Base-by-base conservation (phyloP, 2,329 filamentous ascomycete genomes). In the Fusarium austroafricanum region DNA sequence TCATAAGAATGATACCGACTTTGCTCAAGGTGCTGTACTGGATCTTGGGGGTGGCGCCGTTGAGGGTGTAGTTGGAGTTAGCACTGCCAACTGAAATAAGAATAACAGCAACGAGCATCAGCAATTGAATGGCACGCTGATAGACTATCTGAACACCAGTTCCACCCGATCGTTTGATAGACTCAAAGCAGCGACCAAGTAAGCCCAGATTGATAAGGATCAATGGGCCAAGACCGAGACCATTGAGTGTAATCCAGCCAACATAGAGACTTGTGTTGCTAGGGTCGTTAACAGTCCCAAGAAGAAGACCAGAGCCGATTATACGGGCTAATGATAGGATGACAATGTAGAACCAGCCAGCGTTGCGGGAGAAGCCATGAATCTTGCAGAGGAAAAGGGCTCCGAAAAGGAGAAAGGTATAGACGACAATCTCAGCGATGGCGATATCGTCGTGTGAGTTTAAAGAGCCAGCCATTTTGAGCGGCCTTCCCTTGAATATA, bases 291-390 rank as follows among this genome's bases (percentile, higher is more conserved):
- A 87, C 65, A 39, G 75, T 76, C 45, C 73, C 77, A 9, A 80
- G 75, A 55, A 71, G 74, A 14, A 89, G 57, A n/a, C 81, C 79
- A 67, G 87, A 83, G 63, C 81, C 77, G 47, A 89, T 80, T 54
- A 91, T 86, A 79, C 90, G 86, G 55, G 76, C 81, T 15, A 89
- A 78, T 3, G 88, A 81, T 15, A 88, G 81, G 26, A 90, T 82
- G 15, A 90, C 79, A 70, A 90, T 84, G 11, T 89, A 81, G 21
- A 88, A 83, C 46, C 87, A 90, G 6, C 88, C 88, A 17, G 85
- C 85, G 10, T 89, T 83, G 81, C 89, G 87, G 6, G 78, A 70
- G 74, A 84, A 85, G 84, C 88, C 78, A 55, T 79, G 76, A 15
- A 70, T 74, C 58, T 70, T 86, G 12, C 86, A 87, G 55, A 89